Evolutionary conservation across 176 grass and related monocot genomes (phyloP), one percentile per base, ranked within the genome.

Genomic region (Rhipidocladum racemiflorum): DNA sequence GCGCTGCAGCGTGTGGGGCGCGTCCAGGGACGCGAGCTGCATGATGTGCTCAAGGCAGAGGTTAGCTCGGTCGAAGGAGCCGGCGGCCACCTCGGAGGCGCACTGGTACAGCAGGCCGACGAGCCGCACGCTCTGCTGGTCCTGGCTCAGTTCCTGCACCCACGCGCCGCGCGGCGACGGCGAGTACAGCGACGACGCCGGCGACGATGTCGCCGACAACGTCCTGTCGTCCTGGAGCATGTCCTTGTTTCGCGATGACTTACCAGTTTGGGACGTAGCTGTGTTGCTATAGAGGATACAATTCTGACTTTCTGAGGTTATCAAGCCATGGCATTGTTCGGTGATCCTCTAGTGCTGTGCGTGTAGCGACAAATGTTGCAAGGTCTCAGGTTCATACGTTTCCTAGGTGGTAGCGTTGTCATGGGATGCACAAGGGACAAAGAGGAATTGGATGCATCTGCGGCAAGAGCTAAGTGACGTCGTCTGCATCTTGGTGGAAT

Each of bases 1-100:
- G 24, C 91, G 91, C 53, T 88, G 85, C 39, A 91, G 77, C 46
- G 81, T 84, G 81, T 85, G 77, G 3, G 88, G 78, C 72, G 83
- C 82, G 72, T 85, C 81, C 30, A 87, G 71, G 9, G 85, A 91
- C 13, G 72, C 85, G 3, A 91, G 70, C 81, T 84, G 85, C 53
- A 49, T 84, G 69, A 88, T 84, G 65, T 85, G 85, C 64, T 91
- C 85, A 2, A 88, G 85, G 85, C 61, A 87, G 13, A 64, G 25
- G 71, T 87, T 83, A 56, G 89, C 81, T 65, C 64, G 57, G 77
- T 81, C 81, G 72, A 88, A 82, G 28, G 81, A 56, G 36, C 77
- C 89, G 16, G 70, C 65, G 4, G 85, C 56, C 44, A 87, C 85
- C 70, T 80, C 76, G 7, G 70, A 67, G 18, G 89, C 76, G 76